Percentiles rank a stretch among this genome's conserved stretches.
phyloP scores from a whole-genome alignment of 2,329 filamentous ascomycete species.

The Ceratocystiopsis brevicomis region DNA sequence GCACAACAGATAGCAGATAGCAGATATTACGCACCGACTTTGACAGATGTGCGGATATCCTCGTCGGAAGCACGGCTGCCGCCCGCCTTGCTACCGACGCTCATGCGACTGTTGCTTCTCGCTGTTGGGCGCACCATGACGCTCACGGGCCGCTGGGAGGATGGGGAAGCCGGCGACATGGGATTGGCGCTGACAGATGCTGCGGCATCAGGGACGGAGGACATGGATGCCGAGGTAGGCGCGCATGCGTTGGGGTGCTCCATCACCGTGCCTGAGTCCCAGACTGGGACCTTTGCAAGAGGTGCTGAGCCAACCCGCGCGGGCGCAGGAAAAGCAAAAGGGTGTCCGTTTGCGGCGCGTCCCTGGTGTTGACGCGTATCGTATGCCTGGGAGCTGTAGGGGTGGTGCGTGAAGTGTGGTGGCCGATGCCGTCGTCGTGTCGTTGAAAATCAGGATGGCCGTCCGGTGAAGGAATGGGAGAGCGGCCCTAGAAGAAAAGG shows the following conservation, averaged over 20 bases:
- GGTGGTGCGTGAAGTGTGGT: no score
- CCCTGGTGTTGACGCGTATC: neutral
- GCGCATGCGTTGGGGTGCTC: slow-evolving; percentile 1
- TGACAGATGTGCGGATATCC: slow-evolving; percentile 76
- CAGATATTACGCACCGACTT: slow-evolving; percentile 59
- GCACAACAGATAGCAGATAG: slow-evolving; percentile 5
- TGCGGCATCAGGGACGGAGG: neutral
- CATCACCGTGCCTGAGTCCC: slow-evolving; percentile 1
- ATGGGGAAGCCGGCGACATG: slow-evolving; percentile 37
- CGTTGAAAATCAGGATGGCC: no score
- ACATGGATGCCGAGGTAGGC: neutral
- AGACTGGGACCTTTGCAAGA: no score
- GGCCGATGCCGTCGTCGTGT: no score
- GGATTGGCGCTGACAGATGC: slow-evolving; percentile 18
- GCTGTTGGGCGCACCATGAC: slow-evolving; percentile 56
- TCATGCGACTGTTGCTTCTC: slow-evolving; percentile 68
- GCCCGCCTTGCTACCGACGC: slow-evolving; percentile 57
- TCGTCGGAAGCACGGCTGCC: slow-evolving; percentile 78
- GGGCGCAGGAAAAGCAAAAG: slow-evolving; percentile 3
- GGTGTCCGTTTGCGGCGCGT: slow-evolving; percentile 7
- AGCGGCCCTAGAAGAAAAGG: no score
- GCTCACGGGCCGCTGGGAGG: slow-evolving; percentile 53
- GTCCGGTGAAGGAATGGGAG: no score
- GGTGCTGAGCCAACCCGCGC: neutral
- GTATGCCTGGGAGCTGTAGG: no score